phyloP scores from a whole-genome alignment of 176 grass and related monocot genomes.

The Aegilops tauschii region DNA sequence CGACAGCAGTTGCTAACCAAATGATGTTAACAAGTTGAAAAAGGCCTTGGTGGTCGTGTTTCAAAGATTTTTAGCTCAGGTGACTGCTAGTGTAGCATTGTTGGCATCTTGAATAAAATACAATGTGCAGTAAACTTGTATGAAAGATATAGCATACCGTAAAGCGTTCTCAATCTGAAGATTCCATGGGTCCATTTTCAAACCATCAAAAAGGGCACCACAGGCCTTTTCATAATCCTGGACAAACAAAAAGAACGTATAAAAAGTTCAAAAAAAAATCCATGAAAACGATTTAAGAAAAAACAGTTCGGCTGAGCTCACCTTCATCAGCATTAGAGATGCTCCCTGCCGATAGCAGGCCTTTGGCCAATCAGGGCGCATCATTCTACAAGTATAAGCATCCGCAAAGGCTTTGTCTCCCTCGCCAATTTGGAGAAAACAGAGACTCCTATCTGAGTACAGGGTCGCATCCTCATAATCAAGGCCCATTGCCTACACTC shows the following conservation, averaged over 20 bases:
- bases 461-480: constrained; percentile 13
- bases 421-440: constrained; percentile 21
- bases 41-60: no score
- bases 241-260: neutral
- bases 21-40: no score
- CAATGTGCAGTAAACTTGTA: neutral
- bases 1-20: no score
- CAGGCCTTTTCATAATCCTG: constrained; percentile 30
- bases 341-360: no score
- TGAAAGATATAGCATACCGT: neutral
- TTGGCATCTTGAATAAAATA: no score
- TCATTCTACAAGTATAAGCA: constrained; percentile 22
- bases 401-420: constrained; percentile 6
- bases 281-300: neutral
- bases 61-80: no score
- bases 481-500: constrained; percentile 25
- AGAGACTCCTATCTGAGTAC: neutral
- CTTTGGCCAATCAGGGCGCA: neutral
- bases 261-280: neutral
- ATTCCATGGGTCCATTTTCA: constrained; percentile 26
- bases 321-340: constrained; percentile 25
- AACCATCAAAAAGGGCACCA: constrained; percentile 25
- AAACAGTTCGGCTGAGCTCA: neutral
- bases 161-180: constrained; percentile 1
- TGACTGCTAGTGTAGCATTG: no score